A percentile compares a stretch with the other conserved stretches of the same genome.
Conservation (phyloP, 345 rosid species). For the Lepidium aucheri region DNA sequence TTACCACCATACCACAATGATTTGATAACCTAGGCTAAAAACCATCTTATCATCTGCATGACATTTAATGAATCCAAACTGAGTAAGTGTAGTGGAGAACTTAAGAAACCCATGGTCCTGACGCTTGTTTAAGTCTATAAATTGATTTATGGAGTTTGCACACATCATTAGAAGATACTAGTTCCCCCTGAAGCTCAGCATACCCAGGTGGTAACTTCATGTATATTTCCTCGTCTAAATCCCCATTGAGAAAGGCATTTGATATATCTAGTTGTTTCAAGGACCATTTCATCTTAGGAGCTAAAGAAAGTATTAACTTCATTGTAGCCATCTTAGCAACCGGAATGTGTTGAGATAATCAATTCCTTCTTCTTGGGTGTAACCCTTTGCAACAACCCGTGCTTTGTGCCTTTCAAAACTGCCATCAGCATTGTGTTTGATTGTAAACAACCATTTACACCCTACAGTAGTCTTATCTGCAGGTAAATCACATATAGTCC, state of each 20-base stretch:
- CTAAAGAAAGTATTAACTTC: background rate
- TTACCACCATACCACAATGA: too few relatives aligned
- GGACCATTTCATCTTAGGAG: background rate
- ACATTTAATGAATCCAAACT: too few relatives aligned
- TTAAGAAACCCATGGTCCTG: background rate
- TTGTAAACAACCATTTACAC: background rate
- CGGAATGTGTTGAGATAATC: too few relatives aligned
- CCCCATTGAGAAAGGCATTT: background rate
- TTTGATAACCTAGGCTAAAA: too few relatives aligned
- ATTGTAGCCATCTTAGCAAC: background rate
- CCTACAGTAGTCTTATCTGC: background rate
- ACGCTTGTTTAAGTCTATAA: background rate
- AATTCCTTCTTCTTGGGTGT: too few relatives aligned
- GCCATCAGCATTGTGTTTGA: background rate
- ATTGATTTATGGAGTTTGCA: too few relatives aligned
- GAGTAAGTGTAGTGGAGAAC: background rate
- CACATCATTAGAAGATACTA: too few relatives aligned
- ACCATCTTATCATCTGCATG: too few relatives aligned
- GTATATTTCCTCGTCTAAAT: background rate
- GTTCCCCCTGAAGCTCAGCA: too few relatives aligned
- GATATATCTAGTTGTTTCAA: background rate
- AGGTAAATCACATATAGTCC: background rate
- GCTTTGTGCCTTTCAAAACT: background rate
- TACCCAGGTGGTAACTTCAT: too few relatives aligned
- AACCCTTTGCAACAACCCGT: background rate